Evolutionary conservation across 1,284 basidiomycete species (phyloP).

Genomic region (Xerocomus alliaceus): DNA sequence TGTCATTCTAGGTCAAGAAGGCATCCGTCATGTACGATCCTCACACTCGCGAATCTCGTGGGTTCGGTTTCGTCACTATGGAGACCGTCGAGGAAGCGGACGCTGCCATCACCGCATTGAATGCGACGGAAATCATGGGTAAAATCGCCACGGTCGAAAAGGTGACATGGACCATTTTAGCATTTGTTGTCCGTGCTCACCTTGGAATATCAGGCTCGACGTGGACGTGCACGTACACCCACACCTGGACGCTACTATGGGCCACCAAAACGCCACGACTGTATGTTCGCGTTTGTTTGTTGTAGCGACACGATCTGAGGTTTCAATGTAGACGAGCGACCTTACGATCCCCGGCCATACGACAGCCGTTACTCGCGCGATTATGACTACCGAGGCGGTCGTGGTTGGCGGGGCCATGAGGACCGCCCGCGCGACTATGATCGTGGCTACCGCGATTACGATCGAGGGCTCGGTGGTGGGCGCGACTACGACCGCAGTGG

Average conservation of each 20-base stretch:
- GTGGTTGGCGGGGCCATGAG: conserved; percentile 44
- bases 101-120: conserved; percentile 84
- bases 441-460: conserved; percentile 47
- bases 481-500: conserved; percentile 47
- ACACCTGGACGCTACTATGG: conserved; percentile 95
- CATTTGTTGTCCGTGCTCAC: conserved; percentile 9
- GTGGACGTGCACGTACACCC: conserved; percentile 92
- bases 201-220: conserved; percentile 77
- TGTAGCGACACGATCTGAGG: conserved; percentile 8
- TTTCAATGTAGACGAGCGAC: conserved; percentile 62
- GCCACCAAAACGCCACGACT: conserved; percentile 80
- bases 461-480: conserved; percentile 29
- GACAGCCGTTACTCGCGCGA: conserved; percentile 78
- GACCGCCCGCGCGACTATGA: conserved; percentile 49
- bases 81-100: conserved; percentile 87
- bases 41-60: conserved; percentile 93
- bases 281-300: conserved; percentile 44
- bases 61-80: conserved; percentile 98
- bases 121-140: conserved; percentile 85
- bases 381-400: conserved; percentile 58
- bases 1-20: conserved; percentile 70
- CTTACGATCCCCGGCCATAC: conserved; percentile 82
- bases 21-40: conserved; percentile 97
- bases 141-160: conserved; percentile 88
- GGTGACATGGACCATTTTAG: conserved; percentile 49